Percentiles rank a stretch among this genome's conserved stretches.
These are phyloP conservation scores for Fusarium sp. DNA, from an alignment of 2,329 filamentous ascomycete species.

Conservation along the genomic window DNA sequence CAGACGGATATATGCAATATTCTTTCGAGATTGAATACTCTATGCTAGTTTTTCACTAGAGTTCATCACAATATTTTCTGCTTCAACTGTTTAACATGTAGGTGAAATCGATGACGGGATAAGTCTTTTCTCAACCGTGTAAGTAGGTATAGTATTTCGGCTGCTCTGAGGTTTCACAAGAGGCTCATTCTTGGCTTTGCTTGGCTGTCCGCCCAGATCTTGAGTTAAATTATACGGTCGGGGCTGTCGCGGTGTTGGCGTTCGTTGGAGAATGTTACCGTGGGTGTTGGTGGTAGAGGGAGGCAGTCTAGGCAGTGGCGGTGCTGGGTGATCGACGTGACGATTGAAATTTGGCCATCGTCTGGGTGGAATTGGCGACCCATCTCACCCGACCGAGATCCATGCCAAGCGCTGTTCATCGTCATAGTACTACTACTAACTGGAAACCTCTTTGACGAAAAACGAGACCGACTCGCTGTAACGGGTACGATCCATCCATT, in stretches of 20 bases:
- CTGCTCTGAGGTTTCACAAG: slow-evolving; percentile 36
- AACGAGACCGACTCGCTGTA: slow-evolving; percentile 4
- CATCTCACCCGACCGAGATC: slow-evolving; percentile 11
- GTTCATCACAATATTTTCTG: too few relatives aligned
- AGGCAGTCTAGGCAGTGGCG: slow-evolving; percentile 3
- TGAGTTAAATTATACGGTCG: slow-evolving; percentile 1
- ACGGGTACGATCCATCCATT: not conserved
- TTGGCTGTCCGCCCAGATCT: slow-evolving; percentile 13
- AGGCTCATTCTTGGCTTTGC: slow-evolving; percentile 30
- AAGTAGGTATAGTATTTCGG: too few relatives aligned
- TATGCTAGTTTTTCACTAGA: too few relatives aligned
- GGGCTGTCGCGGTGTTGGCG: not conserved
- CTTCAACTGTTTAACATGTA: too few relatives aligned
- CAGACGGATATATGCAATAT: too few relatives aligned
- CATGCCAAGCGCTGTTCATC: slow-evolving; percentile 32
- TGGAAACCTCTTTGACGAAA: not conserved
- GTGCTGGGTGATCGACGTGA: slow-evolving; percentile 42
- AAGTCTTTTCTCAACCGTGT: too few relatives aligned
- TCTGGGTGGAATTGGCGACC: slow-evolving; percentile 25
- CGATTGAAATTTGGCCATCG: slow-evolving; percentile 51
- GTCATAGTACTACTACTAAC: slow-evolving; percentile 17
- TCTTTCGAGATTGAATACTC: too few relatives aligned
- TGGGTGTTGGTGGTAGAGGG: not conserved
- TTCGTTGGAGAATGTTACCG: slow-evolving; percentile 18
- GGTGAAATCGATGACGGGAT: too few relatives aligned